phyloP scores from a whole-genome alignment of 805 yeast genomes.

The Cyberlindnera amylophila region DNA sequence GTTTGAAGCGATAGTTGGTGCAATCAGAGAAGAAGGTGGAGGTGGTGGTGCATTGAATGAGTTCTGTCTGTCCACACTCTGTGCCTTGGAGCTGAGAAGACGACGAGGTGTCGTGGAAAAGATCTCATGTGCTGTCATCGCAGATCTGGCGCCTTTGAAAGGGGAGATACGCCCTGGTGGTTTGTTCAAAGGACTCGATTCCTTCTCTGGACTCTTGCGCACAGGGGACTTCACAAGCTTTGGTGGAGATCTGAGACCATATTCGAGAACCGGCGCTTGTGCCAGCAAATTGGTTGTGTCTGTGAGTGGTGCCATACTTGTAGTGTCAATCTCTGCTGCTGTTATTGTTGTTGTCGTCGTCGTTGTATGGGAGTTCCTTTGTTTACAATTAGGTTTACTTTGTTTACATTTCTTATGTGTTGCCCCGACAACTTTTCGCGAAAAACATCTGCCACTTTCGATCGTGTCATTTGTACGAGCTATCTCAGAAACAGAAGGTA shows the following conservation, averaged over 20 bases:
- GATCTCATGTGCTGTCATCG: conserved; percentile 14
- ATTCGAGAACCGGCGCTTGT: conserved; percentile 13
- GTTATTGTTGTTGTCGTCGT: not conserved
- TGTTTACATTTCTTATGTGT: no score
- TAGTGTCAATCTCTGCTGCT: no score
- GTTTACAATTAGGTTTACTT: no score
- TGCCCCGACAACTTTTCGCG: no score
- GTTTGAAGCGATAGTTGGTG: conserved; percentile 7
- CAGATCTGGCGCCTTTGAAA: conserved; percentile 20
- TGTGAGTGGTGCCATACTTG: conserved; percentile 13
- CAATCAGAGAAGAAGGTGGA: not conserved
- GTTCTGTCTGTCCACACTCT: conserved; percentile 28
- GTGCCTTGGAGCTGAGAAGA: conserved; percentile 21
- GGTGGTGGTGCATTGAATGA: no score
- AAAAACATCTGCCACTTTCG: no score
- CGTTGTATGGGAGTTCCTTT: not conserved
- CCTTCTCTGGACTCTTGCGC: conserved; percentile 7
- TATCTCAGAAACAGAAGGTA: no score
- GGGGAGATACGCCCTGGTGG: conserved; percentile 27
- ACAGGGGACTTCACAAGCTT: conserved; percentile 2
- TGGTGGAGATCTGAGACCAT: conserved; percentile 15
- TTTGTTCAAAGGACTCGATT: conserved; percentile 9
- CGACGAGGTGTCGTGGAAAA: conserved; percentile 31
- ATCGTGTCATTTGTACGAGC: no score
- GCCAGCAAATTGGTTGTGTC: conserved; percentile 9